A percentile compares a stretch with the other conserved stretches of the same genome.
phyloP scores from a whole-genome alignment of 83 land plant genomes.

The Thuja plicata region DNA sequence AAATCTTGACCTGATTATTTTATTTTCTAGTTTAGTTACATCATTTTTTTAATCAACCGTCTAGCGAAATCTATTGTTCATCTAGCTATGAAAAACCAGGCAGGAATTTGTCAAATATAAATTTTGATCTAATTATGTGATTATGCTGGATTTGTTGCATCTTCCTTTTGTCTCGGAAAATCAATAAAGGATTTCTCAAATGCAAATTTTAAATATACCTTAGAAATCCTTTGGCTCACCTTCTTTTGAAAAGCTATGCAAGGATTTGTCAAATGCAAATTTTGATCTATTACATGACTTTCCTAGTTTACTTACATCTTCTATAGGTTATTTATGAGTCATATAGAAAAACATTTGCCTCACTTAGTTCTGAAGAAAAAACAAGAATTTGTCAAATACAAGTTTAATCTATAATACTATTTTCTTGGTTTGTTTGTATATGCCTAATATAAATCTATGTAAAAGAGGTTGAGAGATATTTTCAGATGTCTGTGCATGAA shows the following conservation, averaged over 20 bases:
- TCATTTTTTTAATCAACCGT: neutral
- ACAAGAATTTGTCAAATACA: neutral
- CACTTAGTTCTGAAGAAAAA: neutral
- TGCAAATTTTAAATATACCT: neutral
- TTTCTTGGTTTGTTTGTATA: neutral
- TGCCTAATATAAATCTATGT: neutral
- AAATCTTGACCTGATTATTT: neutral
- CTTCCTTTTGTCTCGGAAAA: neutral
- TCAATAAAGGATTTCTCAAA: neutral
- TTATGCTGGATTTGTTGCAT: neutral
- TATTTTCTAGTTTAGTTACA: neutral
- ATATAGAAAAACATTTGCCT: neutral
- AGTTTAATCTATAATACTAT: neutral
- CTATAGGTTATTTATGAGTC: neutral
- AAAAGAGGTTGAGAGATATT: too few species aligned
- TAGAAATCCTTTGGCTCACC: neutral
- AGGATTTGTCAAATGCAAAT: neutral
- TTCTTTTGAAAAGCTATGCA: neutral
- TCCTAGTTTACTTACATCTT: neutral
- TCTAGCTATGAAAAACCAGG: neutral
- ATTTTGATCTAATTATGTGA: neutral
- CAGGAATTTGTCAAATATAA: neutral
- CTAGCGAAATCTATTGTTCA: neutral
- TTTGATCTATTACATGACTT: neutral
- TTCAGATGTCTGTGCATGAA: too few species aligned